A percentile compares a stretch with the other conserved stretches of the same genome.
These are phyloP conservation scores for Breynia disticha DNA, from an alignment of 441 rosid genomes.

Conservation along the genomic window DNA sequence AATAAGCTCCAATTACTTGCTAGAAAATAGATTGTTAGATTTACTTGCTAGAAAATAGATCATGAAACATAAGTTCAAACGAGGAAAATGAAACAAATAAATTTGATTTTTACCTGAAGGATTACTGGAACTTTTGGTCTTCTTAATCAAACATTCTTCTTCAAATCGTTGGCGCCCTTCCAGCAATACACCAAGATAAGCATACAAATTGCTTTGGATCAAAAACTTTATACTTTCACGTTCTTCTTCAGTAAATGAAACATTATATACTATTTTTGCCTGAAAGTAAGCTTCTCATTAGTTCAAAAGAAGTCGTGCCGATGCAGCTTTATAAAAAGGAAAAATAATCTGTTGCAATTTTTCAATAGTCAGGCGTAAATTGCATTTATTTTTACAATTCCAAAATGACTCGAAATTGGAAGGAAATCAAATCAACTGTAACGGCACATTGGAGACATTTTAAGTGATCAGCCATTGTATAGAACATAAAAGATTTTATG, in stretches of 20 bases:
- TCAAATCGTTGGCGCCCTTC: slow-evolving; percentile 79
- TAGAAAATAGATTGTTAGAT: too few species aligned
- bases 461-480: too few species aligned
- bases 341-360: too few species aligned
- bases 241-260: slow-evolving; percentile 83
- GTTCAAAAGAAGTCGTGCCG: not conserved
- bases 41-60: slow-evolving; percentile 23
- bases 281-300: slow-evolving; percentile 23
- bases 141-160: slow-evolving; percentile 45
- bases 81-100: slow-evolving; percentile 4
- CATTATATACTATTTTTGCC: slow-evolving; percentile 76
- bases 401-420: too few species aligned
- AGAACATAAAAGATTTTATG: too few species aligned
- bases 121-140: slow-evolving; percentile 25
- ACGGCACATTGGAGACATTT: too few species aligned
- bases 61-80: slow-evolving; percentile 7
- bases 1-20: too few species aligned
- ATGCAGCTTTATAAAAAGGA: too few species aligned
- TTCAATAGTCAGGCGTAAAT: too few species aligned
- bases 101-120: slow-evolving; percentile 32
- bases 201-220: slow-evolving; percentile 79
- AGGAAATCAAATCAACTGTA: too few species aligned
- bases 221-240: slow-evolving; percentile 57
- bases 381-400: too few species aligned
- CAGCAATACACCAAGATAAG: slow-evolving; percentile 75